Percentiles rank a stretch among this genome's conserved stretches.
phyloP scores from a whole-genome alignment of 2,329 filamentous ascomycete genomes.

The Alternaria viburni region DNA sequence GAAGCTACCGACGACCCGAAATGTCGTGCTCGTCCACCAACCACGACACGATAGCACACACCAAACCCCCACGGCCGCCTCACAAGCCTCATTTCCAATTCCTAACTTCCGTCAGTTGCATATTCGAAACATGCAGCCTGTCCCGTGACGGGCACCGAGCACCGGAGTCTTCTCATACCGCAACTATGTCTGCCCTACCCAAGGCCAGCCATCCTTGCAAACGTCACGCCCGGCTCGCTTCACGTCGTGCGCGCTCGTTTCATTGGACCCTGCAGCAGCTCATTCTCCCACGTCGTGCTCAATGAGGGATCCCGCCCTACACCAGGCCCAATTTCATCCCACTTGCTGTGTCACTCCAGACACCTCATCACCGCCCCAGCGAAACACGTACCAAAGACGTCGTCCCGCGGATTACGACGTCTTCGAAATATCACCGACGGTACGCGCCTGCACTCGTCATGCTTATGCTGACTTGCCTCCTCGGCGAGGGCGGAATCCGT shows the following conservation, averaged over 20 bases:
- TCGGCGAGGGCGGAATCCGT: constrained; percentile 14
- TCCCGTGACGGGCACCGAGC: constrained; percentile 27
- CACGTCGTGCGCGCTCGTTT: constrained; percentile 9
- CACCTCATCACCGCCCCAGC: constrained; percentile 11
- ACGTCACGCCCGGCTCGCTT: constrained; percentile 5
- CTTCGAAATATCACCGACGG: neutral
- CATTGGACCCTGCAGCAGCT: constrained; percentile 39
- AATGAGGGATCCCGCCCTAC: constrained; percentile 11
- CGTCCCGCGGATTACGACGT: neutral
- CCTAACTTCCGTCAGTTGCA: constrained; percentile 1
- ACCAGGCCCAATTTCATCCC: constrained; percentile 17
- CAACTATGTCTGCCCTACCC: constrained; percentile 7
- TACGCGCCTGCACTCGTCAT: constrained; percentile 11
- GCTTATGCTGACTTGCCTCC: constrained; percentile 8
- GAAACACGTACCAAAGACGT: neutral
- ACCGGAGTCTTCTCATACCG: constrained; percentile 18
- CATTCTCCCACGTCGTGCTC: constrained; percentile 18
- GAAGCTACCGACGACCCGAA: constrained; percentile 10
- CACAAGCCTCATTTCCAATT: neutral
- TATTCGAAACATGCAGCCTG: constrained; percentile 13
- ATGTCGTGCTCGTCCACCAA: constrained; percentile 8
- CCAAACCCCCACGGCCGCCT: constrained; percentile 14
- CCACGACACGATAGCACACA: neutral
- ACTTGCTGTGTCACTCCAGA: constrained; percentile 16
- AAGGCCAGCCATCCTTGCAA: constrained; percentile 9